These are phyloP conservation scores for Sherardia arvensis DNA, from an alignment of 257 asterid genomes.

Conservation along the genomic window DNA sequence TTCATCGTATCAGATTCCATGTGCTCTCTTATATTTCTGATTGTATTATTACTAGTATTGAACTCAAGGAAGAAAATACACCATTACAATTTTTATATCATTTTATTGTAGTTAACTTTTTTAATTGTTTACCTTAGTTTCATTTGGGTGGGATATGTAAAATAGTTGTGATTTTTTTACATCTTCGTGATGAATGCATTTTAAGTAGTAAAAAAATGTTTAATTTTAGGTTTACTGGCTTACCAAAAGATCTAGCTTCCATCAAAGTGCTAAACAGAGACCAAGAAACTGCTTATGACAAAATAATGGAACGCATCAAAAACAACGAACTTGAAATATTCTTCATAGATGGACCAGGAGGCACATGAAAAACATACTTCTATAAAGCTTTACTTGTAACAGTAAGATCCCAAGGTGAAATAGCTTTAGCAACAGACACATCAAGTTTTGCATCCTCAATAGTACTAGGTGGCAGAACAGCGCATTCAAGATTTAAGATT, in stretches of 20 bases:
- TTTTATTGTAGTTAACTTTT: too few species aligned
- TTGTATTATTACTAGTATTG: too few species aligned
- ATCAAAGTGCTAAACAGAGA: background rate
- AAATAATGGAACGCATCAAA: background rate
- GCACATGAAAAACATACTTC: background rate
- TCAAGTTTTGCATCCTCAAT: background rate
- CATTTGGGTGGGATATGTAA: too few species aligned
- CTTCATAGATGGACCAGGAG: background rate
- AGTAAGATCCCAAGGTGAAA: background rate
- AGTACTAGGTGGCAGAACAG: background rate
- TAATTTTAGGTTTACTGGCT: too few species aligned
- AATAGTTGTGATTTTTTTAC: too few species aligned
- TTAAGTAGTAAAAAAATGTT: too few species aligned
- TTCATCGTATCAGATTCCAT: too few species aligned
- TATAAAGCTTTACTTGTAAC: background rate
- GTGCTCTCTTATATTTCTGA: too few species aligned
- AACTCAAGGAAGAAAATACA: too few species aligned
- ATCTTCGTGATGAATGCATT: too few species aligned
- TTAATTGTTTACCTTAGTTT: too few species aligned
- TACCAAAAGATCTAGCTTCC: background rate
- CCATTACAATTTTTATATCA: too few species aligned
- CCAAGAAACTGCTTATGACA: background rate
- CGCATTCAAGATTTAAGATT: constrained; percentile 1
- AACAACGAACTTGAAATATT: background rate
- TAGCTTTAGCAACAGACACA: background rate